Conservation (phyloP, 2,329 filamentous ascomycete genomes). For the Pseudonectria foliicola region DNA sequence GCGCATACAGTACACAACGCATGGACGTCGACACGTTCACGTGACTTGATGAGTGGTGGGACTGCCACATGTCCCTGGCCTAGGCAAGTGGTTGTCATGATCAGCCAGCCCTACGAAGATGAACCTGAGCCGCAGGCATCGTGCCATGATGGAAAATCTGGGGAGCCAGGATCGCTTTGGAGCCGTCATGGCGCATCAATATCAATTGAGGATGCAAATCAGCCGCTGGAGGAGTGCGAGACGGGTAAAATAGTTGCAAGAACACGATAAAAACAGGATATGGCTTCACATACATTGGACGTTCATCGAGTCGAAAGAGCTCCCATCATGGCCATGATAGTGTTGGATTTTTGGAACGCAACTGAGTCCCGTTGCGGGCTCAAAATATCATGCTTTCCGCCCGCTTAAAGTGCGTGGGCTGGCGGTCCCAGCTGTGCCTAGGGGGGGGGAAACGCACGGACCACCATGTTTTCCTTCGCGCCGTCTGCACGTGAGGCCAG, state of each 20-base stretch:
- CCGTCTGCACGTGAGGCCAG: conserved; percentile 17
- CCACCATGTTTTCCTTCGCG: conserved; percentile 18
- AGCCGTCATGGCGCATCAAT: conserved; percentile 5
- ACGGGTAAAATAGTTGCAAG: conserved; percentile 7
- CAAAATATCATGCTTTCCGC: conserved; percentile 9
- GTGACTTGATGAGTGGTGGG: conserved; percentile 7
- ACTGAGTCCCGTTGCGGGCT: conserved; percentile 4
- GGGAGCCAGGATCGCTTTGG: conserved; percentile 13
- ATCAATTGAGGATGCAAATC: conserved; percentile 13
- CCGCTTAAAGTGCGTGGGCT: conserved; percentile 10
- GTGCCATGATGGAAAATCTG: conserved; percentile 20
- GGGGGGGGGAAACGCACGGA: conserved; percentile 6
- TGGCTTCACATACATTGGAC: background rate
- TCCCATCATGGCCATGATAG: too few relatives aligned
- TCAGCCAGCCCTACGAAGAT: conserved; percentile 21
- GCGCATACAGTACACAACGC: conserved; percentile 4
- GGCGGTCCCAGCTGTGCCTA: conserved; percentile 7
- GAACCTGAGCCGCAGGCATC: conserved; percentile 21
- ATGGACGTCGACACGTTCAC: conserved; percentile 1
- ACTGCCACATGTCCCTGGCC: conserved; percentile 10
- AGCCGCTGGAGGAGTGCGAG: background rate
- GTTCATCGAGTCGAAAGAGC: too few relatives aligned
- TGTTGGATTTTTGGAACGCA: too few relatives aligned
- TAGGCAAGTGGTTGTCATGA: conserved; percentile 6
- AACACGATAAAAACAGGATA: background rate